phyloP scores from a whole-genome alignment of 192 early-diverging fungal species.

The Coemansia sp. region DNA sequence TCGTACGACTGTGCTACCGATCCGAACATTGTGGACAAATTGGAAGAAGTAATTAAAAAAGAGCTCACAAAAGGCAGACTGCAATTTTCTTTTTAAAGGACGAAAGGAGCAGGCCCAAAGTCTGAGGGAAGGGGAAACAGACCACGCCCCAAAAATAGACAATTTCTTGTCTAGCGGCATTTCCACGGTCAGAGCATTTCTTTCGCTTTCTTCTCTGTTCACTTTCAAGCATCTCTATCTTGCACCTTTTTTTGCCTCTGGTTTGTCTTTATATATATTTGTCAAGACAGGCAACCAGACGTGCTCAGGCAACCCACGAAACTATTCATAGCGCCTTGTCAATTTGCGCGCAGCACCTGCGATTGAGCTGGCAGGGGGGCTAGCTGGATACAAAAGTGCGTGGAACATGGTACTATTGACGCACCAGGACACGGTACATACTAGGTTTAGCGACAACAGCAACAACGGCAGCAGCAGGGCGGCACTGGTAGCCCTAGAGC shows the following conservation, averaged over 20 bases:
- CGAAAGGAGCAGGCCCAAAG: not conserved
- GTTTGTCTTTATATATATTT: not conserved
- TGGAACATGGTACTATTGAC: constrained; percentile 28
- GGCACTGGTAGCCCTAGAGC: constrained; percentile 10
- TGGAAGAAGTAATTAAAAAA: not conserved
- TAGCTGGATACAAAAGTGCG: not conserved
- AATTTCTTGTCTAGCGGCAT: not conserved
- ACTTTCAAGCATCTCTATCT: not conserved
- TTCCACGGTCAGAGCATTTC: not conserved
- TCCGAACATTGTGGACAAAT: constrained; percentile 31
- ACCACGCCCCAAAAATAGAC: not conserved
- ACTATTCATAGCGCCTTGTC: not conserved
- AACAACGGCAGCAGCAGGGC: not conserved
- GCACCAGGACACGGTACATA: constrained; percentile 15
- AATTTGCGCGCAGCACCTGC: constrained; percentile 2
- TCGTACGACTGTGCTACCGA: constrained; percentile 27
- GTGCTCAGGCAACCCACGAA: not conserved
- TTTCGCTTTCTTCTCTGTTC: not conserved
- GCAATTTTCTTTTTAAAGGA: not conserved
- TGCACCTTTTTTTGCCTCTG: not conserved
- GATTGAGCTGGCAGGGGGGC: constrained; percentile 10
- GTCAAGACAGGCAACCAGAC: not conserved
- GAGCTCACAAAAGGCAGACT: not conserved
- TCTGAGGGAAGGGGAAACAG: not conserved
- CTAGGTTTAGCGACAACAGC: not conserved